These are phyloP conservation scores for Entonaema liquescens DNA, from an alignment of 495 filamentous ascomycete species.

Conservation along the genomic window DNA sequence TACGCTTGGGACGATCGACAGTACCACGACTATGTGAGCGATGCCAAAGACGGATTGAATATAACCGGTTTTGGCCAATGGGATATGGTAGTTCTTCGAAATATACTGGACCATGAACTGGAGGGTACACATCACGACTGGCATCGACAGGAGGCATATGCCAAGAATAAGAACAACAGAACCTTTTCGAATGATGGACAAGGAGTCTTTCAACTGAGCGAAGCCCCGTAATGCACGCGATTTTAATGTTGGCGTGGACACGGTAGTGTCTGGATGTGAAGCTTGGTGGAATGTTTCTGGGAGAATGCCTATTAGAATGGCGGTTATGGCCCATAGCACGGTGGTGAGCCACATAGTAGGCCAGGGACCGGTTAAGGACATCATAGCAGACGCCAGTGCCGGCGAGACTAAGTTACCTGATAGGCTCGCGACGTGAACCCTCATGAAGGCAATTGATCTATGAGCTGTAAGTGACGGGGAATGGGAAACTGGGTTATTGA, in stretches of 20 bases:
- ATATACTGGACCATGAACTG: slow-evolving; percentile 46
- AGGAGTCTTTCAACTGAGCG: slow-evolving; percentile 34
- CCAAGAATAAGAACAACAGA: slow-evolving; percentile 38
- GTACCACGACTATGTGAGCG: slow-evolving; percentile 37
- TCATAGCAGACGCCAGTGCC: slow-evolving; percentile 63
- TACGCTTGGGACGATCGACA: slow-evolving; percentile 39
- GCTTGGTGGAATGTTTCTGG: slow-evolving; percentile 55
- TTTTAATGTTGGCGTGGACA: slow-evolving; percentile 18
- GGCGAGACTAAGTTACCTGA: slow-evolving; percentile 61
- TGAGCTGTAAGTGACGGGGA: slow-evolving; percentile 10
- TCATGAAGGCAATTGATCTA: slow-evolving; percentile 64
- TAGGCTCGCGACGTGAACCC: slow-evolving; percentile 57
- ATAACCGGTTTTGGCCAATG: slow-evolving; percentile 41
- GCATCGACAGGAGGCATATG: slow-evolving; percentile 38
- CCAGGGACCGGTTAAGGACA: slow-evolving; percentile 65
- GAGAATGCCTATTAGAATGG: slow-evolving; percentile 46
- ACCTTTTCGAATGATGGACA: slow-evolving; percentile 29
- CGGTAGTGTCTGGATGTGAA: not conserved
- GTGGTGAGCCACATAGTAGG: slow-evolving; percentile 56
- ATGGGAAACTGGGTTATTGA: not conserved
- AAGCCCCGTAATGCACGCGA: slow-evolving; percentile 20
- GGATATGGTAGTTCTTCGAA: slow-evolving; percentile 45
- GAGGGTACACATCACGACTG: slow-evolving; percentile 36
- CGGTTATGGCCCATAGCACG: slow-evolving; percentile 41
- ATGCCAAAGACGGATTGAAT: slow-evolving; percentile 45